These are phyloP conservation scores for Claviceps spartinae DNA, from an alignment of 2,329 filamentous ascomycete genomes.

Conservation along the genomic window DNA sequence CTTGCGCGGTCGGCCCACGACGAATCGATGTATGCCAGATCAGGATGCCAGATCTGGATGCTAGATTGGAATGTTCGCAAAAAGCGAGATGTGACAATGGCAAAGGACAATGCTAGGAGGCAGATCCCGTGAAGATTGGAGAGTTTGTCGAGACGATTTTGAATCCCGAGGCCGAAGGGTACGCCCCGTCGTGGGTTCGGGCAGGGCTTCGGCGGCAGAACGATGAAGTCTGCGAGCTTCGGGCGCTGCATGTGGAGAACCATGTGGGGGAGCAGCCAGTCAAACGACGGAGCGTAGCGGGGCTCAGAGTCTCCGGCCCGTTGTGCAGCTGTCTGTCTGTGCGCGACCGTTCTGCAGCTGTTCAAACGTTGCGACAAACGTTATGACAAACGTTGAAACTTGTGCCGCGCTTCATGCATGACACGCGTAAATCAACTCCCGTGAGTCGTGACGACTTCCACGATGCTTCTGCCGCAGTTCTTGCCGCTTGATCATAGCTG, in stretches of 20 bases:
- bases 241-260: not conserved
- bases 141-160: not conserved
- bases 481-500: no score
- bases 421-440: no score
- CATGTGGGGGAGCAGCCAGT: not conserved
- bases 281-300: not conserved
- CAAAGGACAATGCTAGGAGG: not conserved
- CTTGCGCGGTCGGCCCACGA: conserved; percentile 1
- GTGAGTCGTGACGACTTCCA: no score
- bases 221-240: not conserved
- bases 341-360: not conserved
- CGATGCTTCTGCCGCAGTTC: no score
- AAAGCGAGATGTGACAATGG: not conserved
- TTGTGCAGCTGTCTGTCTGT: not conserved
- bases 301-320: not conserved
- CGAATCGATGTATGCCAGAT: conserved; percentile 1
- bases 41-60: not conserved
- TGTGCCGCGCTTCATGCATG: no score
- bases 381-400: no score
- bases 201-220: not conserved
- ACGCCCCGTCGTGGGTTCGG: not conserved
- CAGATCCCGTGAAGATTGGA: not conserved
- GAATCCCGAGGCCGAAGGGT: not conserved
- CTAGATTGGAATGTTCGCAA: not conserved
- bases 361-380: no score